These are phyloP conservation scores for Citrus unshiu DNA, from an alignment of 345 rosid genomes.

Conservation along the genomic window DNA sequence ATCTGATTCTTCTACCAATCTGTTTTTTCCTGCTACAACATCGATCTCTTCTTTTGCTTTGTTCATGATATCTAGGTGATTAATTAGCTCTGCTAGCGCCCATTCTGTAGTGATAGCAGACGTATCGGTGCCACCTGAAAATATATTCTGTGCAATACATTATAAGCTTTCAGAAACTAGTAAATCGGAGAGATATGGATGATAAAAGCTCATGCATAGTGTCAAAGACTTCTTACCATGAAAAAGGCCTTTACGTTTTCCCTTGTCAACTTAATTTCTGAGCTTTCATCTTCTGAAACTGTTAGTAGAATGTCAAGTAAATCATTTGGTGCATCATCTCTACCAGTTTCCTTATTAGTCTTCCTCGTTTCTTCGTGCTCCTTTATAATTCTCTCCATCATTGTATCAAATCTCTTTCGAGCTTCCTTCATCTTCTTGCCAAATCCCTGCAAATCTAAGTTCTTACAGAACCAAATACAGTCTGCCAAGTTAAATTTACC, in stretches of 20 bases:
- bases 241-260: slow-evolving; percentile 58
- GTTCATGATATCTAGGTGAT: slow-evolving; percentile 33
- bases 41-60: slow-evolving; percentile 35
- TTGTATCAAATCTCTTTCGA: slow-evolving; percentile 29
- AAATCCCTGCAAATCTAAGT: slow-evolving; percentile 49
- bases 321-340: slow-evolving; percentile 26
- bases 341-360: slow-evolving; percentile 15
- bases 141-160: slow-evolving; percentile 37
- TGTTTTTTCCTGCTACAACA: no score
- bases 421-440: slow-evolving; percentile 34
- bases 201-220: neutral
- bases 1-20: no score
- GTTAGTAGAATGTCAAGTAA: slow-evolving; percentile 43
- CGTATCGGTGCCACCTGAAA: slow-evolving; percentile 69
- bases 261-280: slow-evolving; percentile 41
- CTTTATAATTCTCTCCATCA: slow-evolving; percentile 40
- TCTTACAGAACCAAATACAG: slow-evolving; percentile 51
- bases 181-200: neutral
- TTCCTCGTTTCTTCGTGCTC: slow-evolving; percentile 43
- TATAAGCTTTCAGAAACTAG: neutral
- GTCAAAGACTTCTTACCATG: slow-evolving; percentile 28
- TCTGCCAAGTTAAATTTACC: slow-evolving; percentile 55
- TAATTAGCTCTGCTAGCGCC: slow-evolving; percentile 70
- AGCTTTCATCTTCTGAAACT: slow-evolving; percentile 37
- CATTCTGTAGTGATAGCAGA: slow-evolving; percentile 51